A percentile compares a stretch with the other conserved stretches of the same genome.
phyloP scores from a whole-genome alignment of 139 green algal genomes.

The Limnomonas spitsbergensis region DNA sequence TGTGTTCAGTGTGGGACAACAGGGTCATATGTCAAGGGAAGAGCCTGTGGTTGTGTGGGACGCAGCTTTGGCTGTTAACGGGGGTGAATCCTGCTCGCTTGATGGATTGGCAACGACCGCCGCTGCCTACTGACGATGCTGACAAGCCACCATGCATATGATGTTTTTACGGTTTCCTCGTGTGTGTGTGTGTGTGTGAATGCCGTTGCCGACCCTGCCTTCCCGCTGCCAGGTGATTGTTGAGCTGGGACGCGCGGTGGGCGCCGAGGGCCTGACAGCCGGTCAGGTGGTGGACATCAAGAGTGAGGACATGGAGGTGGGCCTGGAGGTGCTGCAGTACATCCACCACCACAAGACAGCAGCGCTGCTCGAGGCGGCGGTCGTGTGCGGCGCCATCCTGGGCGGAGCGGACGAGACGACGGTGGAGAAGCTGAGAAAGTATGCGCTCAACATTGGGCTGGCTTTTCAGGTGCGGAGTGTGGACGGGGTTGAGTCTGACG shows the following conservation, averaged over 20 bases:
- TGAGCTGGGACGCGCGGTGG: slow-evolving; percentile 84
- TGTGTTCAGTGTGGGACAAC: too few species aligned
- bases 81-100: too few species aligned
- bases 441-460: slow-evolving; percentile 90
- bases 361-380: slow-evolving; percentile 91
- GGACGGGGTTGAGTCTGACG: neutral
- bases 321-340: slow-evolving; percentile 71
- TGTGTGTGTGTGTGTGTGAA: too few species aligned
- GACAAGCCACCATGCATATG: too few species aligned
- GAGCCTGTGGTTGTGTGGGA: too few species aligned
- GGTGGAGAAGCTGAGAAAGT: slow-evolving; percentile 87
- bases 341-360: slow-evolving; percentile 99
- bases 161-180: too few species aligned
- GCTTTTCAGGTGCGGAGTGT: slow-evolving; percentile 83
- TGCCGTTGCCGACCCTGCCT: neutral
- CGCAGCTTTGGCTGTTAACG: too few species aligned
- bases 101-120: too few species aligned
- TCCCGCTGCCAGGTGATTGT: slow-evolving; percentile 61
- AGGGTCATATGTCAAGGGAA: too few species aligned
- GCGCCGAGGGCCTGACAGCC: slow-evolving; percentile 87
- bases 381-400: slow-evolving; percentile 88
- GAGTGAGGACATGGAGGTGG: slow-evolving; percentile 65
- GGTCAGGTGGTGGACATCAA: slow-evolving; percentile 97
- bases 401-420: slow-evolving; percentile 79
- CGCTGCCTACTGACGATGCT: too few species aligned